Evolutionary conservation across 169 alveolate species (phyloP).

Genomic region (Cyclospora cayetanensis): DNA sequence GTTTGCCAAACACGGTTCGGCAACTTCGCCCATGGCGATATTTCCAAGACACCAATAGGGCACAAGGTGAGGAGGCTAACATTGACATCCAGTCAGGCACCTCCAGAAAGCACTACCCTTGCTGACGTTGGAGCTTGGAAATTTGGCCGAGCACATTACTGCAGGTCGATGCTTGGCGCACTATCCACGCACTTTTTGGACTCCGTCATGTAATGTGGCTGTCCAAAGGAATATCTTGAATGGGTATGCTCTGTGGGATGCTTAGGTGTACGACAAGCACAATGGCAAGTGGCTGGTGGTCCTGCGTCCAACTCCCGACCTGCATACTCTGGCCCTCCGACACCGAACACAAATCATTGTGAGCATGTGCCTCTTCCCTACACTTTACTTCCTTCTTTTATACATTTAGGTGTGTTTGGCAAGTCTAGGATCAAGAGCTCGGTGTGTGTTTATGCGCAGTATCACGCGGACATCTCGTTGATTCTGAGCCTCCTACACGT

Average conservation of each 20-base stretch:
- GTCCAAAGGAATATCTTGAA: too few species aligned
- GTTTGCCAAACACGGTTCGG: conserved; percentile 66
- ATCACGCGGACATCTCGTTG: conserved; percentile 86
- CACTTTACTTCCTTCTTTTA: neutral
- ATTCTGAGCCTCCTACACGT: conserved; percentile 81
- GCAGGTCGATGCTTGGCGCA: too few species aligned
- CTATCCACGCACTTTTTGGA: too few species aligned
- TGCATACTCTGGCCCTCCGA: conserved; percentile 74
- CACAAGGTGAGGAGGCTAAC: conserved; percentile 70
- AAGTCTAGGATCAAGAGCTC: neutral
- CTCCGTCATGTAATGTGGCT: too few species aligned
- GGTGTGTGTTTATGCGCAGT: conserved; percentile 48
- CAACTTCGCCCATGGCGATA: conserved; percentile 68
- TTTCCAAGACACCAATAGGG: conserved; percentile 63
- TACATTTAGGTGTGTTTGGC: neutral
- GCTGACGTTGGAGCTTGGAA: too few species aligned
- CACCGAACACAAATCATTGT: conserved; percentile 86
- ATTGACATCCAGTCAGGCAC: too few species aligned
- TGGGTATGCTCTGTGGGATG: neutral
- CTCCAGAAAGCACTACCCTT: too few species aligned
- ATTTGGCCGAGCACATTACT: too few species aligned
- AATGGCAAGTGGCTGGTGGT: conserved; percentile 78
- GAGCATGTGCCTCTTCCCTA: neutral
- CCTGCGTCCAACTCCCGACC: conserved; percentile 77
- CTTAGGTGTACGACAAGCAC: conserved; percentile 74